phyloP scores from a whole-genome alignment of 371 early-diverging fungal genomes.

The Lichtheimia corymbifera region DNA sequence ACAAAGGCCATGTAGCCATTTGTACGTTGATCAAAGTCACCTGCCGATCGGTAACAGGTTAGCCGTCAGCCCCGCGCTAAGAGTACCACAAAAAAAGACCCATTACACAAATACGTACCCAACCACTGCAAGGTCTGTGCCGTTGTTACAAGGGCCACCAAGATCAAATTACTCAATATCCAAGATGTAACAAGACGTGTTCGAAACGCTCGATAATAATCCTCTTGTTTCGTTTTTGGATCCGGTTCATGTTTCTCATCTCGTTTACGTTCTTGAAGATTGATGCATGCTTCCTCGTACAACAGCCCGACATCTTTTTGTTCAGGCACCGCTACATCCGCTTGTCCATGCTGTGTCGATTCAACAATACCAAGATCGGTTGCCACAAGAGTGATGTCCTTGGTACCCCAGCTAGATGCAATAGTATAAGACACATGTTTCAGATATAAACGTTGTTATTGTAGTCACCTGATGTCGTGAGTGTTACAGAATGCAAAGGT shows the following conservation, averaged over 20 bases:
- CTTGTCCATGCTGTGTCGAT: slow-evolving; percentile 37
- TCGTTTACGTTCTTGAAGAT: slow-evolving; percentile 34
- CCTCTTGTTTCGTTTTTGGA: slow-evolving; percentile 81
- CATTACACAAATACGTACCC: slow-evolving; percentile 13
- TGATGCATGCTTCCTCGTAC: slow-evolving; percentile 67
- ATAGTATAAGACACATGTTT: neutral
- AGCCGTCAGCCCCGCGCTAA: too few relatives aligned
- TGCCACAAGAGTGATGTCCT: slow-evolving; percentile 68
- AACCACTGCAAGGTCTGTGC: slow-evolving; percentile 26
- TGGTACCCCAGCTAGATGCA: slow-evolving; percentile 84
- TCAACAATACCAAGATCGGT: slow-evolving; percentile 53
- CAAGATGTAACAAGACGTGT: slow-evolving; percentile 83
- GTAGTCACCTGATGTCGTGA: slow-evolving; percentile 74
- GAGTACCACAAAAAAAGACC: too few relatives aligned
- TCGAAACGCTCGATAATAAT: slow-evolving; percentile 84
- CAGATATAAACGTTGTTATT: neutral
- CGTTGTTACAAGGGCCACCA: slow-evolving; percentile 62
- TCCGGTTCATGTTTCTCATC: slow-evolving; percentile 57
- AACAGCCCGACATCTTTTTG: slow-evolving; percentile 64
- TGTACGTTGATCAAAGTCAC: slow-evolving; percentile 26
- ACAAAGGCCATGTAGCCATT: slow-evolving; percentile 80
- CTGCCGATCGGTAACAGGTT: slow-evolving; percentile 5
- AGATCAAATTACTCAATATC: slow-evolving; percentile 77
- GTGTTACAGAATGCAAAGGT: slow-evolving; percentile 94
- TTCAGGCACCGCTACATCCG: slow-evolving; percentile 64